Evolutionary conservation across 2,329 filamentous ascomycete genomes (phyloP), one percentile per base, ranked within the genome.

Genomic region (Thelonectria blattea): DNA sequence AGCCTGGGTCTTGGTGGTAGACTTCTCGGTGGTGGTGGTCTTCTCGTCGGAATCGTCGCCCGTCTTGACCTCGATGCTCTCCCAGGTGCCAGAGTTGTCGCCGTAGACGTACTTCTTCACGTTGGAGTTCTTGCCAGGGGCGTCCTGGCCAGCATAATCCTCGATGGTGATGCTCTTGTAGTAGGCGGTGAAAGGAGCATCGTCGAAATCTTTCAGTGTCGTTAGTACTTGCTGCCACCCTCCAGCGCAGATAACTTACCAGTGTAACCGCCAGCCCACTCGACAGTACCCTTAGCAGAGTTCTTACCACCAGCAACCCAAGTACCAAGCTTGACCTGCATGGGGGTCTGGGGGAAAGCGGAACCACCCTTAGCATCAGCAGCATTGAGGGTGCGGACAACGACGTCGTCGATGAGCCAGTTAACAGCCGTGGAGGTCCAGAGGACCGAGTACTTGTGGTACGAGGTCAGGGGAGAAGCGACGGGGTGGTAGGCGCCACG

Each of bases 331-430:
- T 87, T 88, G 70, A 92, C 74, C 74, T 88, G 85, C 85, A 89
- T 88, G 51, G 90, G 90, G 10, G 89, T 91, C 80, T 92, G 89
- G 48, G 90, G 90, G 79, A 85, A 91, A 65, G 83, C 82, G 58
- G 78, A 74, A 50, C 84, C 86, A 52, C 79, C 78, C 70, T 85
- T 73, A 53, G 88, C 88, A 52, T 90, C 84, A 15, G 76, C 78
- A 66, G 83, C 84, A 60, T 78, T 81, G 53, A 92, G 79, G 45
- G 85, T 87, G 68, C 90, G 88, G 58, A 91, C 80, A 46, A 80
- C 73, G 10, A 73, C 75, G 70, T 82, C 88, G 68, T 92, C 85
- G 62, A 92, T 81, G 63, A 78, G 79, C 89, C 90, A 92, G 67
- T 81, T 80, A 60, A 90, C 81, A 67, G 80, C 77, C 37, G 88